A percentile compares a stretch with the other conserved stretches of the same genome.
These are phyloP conservation scores for Blastobotrys petasosporus DNA, from an alignment of 1,139 yeast genomes.

Conservation along the genomic window DNA sequence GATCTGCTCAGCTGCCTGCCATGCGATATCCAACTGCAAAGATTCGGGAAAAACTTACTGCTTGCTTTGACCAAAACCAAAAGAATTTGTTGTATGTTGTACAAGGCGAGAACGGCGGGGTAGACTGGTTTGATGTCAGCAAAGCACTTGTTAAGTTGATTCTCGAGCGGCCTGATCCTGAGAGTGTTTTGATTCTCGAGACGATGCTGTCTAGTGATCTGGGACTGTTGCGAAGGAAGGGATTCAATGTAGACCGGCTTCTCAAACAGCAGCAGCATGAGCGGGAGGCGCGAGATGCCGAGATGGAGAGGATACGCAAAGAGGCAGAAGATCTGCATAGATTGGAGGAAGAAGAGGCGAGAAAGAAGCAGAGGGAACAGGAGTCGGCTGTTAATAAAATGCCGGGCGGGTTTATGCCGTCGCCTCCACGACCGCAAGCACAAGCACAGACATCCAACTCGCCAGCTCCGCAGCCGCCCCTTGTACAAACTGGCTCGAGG, in stretches of 20 bases:
- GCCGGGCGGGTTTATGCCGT: conserved; percentile 6
- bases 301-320: conserved; percentile 10
- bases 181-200: conserved; percentile 36
- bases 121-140: conserved; percentile 38
- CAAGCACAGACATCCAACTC: conserved; percentile 1
- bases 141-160: conserved; percentile 31
- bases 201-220: conserved; percentile 33
- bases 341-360: conserved; percentile 8
- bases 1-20: conserved; percentile 23
- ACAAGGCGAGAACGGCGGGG: conserved; percentile 9
- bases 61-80: conserved; percentile 21
- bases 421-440: not conserved
- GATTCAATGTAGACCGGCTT: conserved; percentile 36
- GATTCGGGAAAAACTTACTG: conserved; percentile 18
- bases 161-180: conserved; percentile 34
- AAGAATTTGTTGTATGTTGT: conserved; percentile 17
- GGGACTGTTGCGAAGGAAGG: conserved; percentile 32
- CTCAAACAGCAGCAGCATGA: conserved; percentile 25
- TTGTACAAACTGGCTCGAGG: not conserved
- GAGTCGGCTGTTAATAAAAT: conserved; percentile 5
- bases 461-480: not conserved
- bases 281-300: conserved; percentile 14
- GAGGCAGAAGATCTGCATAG: conserved; percentile 12
- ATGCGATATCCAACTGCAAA: conserved; percentile 10
- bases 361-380: conserved; percentile 11